phyloP scores from a whole-genome alignment of 805 yeast genomes.

The Starmerella khaoyaiensis region DNA sequence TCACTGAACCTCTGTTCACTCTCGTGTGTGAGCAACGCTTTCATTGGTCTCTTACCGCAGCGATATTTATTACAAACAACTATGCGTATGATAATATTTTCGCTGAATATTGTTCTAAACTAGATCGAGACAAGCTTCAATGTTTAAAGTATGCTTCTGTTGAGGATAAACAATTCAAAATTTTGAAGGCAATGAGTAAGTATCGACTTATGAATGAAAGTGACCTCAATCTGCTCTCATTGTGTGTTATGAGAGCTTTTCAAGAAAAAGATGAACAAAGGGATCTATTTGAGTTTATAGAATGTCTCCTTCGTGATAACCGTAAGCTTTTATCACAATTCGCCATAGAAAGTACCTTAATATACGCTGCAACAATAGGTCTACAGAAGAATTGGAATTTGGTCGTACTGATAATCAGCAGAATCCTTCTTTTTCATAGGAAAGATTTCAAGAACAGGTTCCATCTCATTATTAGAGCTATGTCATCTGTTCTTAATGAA shows the following conservation, averaged over 20 bases:
- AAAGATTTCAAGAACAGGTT: conserved; percentile 58
- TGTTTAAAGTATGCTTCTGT: conserved; percentile 6
- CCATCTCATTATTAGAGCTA: conserved; percentile 44
- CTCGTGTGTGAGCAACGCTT: conserved; percentile 4
- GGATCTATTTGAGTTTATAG: conserved; percentile 28
- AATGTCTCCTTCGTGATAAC: conserved; percentile 35
- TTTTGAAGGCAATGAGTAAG: conserved; percentile 3
- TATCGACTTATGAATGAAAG: too few relatives aligned
- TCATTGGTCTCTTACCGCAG: conserved; percentile 14
- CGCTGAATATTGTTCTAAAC: conserved; percentile 6
- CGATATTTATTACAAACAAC: conserved; percentile 12
- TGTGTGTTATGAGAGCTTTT: background rate
- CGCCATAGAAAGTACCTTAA: conserved; percentile 43
- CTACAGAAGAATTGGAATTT: background rate
- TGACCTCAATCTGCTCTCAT: too few relatives aligned
- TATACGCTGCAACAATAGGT: conserved; percentile 27
- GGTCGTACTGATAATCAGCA: conserved; percentile 37
- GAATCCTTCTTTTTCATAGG: conserved; percentile 54
- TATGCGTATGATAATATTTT: conserved; percentile 7
- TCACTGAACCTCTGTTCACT: conserved; percentile 6
- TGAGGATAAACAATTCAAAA: conserved; percentile 6
- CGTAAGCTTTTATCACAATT: conserved; percentile 55
- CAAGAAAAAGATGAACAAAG: conserved; percentile 2
- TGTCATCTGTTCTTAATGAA: conserved; percentile 40
- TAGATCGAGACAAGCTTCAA: conserved; percentile 6